These are phyloP conservation scores for Botryosphaeria agaves DNA, from an alignment of 2,329 filamentous ascomycete species.

Conservation along the genomic window DNA sequence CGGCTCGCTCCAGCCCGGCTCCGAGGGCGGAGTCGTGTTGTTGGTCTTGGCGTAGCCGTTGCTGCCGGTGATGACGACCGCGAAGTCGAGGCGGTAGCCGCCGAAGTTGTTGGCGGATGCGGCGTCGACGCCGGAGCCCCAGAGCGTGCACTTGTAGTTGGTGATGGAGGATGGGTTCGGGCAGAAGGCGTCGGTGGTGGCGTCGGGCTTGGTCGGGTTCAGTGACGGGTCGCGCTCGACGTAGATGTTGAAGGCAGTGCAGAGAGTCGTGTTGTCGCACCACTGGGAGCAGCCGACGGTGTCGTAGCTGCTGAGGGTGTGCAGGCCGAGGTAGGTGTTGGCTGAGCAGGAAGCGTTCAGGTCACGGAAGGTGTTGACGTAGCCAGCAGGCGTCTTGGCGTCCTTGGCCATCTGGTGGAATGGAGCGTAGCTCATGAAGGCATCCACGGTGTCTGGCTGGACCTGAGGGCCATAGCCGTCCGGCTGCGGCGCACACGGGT, in stretches of 20 bases:
- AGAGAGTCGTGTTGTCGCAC: conserved; percentile 14
- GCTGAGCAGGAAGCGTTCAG: conserved; percentile 11
- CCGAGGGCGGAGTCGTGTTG: conserved; percentile 4
- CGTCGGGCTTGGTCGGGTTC: conserved; percentile 9
- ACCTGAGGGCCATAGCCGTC: conserved; percentile 2
- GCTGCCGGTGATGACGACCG: conserved; percentile 24
- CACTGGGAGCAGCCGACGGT: conserved; percentile 11
- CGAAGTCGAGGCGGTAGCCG: conserved; percentile 15
- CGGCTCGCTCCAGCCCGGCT: conserved; percentile 5
- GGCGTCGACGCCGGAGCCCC: conserved; percentile 16
- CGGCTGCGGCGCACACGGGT: conserved; percentile 19
- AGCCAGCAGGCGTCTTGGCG: conserved; percentile 6
- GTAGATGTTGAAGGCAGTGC: conserved; percentile 18
- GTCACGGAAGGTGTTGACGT: conserved; percentile 11
- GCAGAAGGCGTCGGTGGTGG: conserved; percentile 8
- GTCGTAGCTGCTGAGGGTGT: conserved; percentile 14
- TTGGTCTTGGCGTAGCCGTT: conserved; percentile 13
- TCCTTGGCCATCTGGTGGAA: conserved; percentile 10
- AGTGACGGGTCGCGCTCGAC: conserved; percentile 16
- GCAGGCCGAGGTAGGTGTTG: conserved; percentile 15
- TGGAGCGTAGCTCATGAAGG: conserved; percentile 10
- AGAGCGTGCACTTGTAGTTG: conserved; percentile 22
- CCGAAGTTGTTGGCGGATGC: conserved; percentile 15
- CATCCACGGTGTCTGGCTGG: conserved; percentile 8
- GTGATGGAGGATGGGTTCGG: conserved; percentile 19